These are phyloP conservation scores for Hymenoscyphus scutula DNA, from an alignment of 2,329 filamentous ascomycete species.

Conservation along the genomic window DNA sequence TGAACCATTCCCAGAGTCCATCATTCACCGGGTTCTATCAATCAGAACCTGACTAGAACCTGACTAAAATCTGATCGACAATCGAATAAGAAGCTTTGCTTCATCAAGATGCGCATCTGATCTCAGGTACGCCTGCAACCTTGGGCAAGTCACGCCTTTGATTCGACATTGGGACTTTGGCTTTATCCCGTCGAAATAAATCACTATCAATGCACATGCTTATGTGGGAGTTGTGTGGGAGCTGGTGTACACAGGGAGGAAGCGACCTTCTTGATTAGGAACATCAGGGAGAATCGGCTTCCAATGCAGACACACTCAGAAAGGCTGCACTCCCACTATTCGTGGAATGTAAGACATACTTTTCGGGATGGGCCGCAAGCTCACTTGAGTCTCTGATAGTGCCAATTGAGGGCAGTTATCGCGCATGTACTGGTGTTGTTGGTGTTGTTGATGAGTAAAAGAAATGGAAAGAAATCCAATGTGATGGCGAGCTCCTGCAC, in stretches of 20 bases:
- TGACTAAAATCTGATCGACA: constrained; percentile 25
- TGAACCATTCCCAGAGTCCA: background rate
- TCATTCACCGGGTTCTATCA: background rate
- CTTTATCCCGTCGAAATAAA: background rate
- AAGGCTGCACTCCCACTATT: background rate
- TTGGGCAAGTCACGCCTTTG: constrained; percentile 6
- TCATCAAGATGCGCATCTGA: constrained; percentile 12
- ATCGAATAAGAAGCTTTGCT: constrained; percentile 20
- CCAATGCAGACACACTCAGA: background rate
- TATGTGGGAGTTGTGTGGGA: constrained; percentile 13
- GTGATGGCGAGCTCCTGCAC: background rate
- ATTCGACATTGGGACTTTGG: constrained; percentile 17
- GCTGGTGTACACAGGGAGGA: background rate
- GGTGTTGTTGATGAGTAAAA: background rate
- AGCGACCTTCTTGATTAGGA: constrained; percentile 10
- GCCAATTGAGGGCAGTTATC: background rate
- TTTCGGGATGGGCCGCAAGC: background rate
- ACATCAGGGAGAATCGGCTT: background rate
- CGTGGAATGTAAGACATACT: background rate
- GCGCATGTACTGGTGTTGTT: background rate
- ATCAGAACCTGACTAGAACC: background rate
- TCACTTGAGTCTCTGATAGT: background rate
- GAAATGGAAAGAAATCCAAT: background rate
- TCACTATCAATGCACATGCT: constrained; percentile 7
- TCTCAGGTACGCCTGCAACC: constrained; percentile 19